phyloP scores from a whole-genome alignment of 768 basidiomycete genomes.

The Chalciporus chontae region DNA sequence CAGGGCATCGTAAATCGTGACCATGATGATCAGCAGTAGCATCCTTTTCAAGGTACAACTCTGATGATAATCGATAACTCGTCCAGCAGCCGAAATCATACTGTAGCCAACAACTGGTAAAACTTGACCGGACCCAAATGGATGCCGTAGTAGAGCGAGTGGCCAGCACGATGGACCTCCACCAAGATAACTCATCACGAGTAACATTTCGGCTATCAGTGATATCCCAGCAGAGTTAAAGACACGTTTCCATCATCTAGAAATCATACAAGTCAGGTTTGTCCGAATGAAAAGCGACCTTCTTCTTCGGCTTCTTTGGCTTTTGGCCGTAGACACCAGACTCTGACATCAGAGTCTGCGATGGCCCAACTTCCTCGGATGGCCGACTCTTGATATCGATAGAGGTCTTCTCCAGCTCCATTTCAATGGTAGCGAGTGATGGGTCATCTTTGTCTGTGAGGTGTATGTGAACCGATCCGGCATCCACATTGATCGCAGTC shows the following conservation, averaged over 20 bases:
- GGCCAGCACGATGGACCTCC: too few relatives aligned
- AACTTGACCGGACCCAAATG: too few relatives aligned
- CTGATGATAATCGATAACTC: too few relatives aligned
- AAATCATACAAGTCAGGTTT: conserved; percentile 74
- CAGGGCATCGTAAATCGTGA: not conserved
- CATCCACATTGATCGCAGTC: conserved; percentile 20
- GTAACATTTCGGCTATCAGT: too few relatives aligned
- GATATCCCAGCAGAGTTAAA: too few relatives aligned
- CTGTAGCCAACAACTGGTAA: too few relatives aligned
- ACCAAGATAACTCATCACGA: too few relatives aligned
- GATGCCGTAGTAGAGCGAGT: too few relatives aligned
- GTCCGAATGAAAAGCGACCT: conserved; percentile 66
- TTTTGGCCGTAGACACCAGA: conserved; percentile 16
- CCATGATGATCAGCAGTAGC: too few relatives aligned
- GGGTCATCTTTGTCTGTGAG: conserved; percentile 7
- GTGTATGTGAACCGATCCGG: conserved; percentile 16
- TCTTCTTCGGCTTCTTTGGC: conserved; percentile 55
- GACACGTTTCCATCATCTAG: conserved; percentile 31
- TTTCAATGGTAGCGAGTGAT: conserved; percentile 38
- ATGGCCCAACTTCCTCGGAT: conserved; percentile 6
- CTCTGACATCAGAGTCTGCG: conserved; percentile 3
- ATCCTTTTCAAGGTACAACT: too few relatives aligned
- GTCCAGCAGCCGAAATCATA: too few relatives aligned
- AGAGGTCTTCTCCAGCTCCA: conserved; percentile 39
- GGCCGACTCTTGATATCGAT: not conserved